phyloP scores from a whole-genome alignment of 1,284 basidiomycete species.

The Fomitopsis betulina region DNA sequence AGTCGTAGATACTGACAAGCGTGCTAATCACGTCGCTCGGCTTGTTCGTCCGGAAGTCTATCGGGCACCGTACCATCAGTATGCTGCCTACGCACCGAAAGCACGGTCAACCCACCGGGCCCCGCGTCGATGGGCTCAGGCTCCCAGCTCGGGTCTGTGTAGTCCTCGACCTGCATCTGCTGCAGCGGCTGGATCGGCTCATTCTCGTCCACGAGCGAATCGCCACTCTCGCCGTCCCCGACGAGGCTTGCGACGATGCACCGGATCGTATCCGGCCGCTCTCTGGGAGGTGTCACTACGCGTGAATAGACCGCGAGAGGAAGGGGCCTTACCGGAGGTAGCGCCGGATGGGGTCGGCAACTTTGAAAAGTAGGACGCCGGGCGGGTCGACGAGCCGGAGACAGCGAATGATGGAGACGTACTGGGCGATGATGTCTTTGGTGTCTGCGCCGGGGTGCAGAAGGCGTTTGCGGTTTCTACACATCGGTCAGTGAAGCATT shows the following conservation, averaged over 20 bases:
- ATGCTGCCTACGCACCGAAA: neutral
- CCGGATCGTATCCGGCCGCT: constrained; percentile 86
- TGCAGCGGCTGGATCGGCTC: constrained; percentile 74
- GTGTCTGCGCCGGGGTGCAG: constrained; percentile 97
- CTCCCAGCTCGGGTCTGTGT: constrained; percentile 85
- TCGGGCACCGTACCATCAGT: neutral
- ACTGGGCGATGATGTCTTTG: constrained; percentile 86
- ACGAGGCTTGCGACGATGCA: constrained; percentile 91
- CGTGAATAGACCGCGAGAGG: neutral
- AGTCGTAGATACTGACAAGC: constrained; percentile 93
- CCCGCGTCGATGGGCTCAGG: constrained; percentile 94
- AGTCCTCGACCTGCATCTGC: constrained; percentile 76
- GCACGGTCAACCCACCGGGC: constrained; percentile 51
- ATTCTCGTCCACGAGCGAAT: constrained; percentile 74
- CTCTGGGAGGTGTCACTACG: constrained; percentile 37
- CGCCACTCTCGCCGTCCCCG: constrained; percentile 79
- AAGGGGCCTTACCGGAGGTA: constrained; percentile 59
- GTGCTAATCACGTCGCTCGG: constrained; percentile 90
- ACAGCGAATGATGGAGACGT: constrained; percentile 93
- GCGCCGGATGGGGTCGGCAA: constrained; percentile 84
- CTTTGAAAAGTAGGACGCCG: constrained; percentile 88
- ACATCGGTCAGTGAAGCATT: too few species aligned
- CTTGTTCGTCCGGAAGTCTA: constrained; percentile 86
- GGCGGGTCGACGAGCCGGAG: constrained; percentile 88
- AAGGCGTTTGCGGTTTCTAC: constrained; percentile 79